phyloP scores from a whole-genome alignment of 2,329 filamentous ascomycete genomes.

The Nothopassalora personata region DNA sequence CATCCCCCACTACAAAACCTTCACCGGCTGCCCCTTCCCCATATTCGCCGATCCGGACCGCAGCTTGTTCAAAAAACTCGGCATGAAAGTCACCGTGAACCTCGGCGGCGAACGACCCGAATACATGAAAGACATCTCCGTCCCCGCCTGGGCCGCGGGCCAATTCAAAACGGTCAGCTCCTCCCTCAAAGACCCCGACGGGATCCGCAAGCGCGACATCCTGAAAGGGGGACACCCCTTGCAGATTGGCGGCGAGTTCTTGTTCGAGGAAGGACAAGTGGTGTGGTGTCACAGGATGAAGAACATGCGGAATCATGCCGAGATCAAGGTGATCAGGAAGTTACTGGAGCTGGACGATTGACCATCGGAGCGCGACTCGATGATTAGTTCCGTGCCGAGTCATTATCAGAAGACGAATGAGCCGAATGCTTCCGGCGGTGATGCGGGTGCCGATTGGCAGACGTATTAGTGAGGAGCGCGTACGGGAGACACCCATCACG shows the following conservation, averaged over 20 bases:
- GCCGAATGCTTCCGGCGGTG: neutral
- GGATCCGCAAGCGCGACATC: conserved; percentile 29
- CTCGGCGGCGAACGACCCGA: conserved; percentile 30
- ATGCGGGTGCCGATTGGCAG: neutral
- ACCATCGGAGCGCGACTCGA: neutral
- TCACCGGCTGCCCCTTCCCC: conserved; percentile 34
- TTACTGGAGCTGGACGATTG: conserved; percentile 35
- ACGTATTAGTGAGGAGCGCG: neutral
- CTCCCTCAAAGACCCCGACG: conserved; percentile 28
- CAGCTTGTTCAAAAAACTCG: conserved; percentile 33
- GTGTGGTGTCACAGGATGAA: conserved; percentile 41
- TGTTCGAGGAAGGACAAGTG: conserved; percentile 38
- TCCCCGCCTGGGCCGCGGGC: conserved; percentile 27
- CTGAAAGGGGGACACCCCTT: conserved; percentile 34
- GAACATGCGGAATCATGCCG: conserved; percentile 35
- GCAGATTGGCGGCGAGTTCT: conserved; percentile 39
- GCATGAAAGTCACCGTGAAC: conserved; percentile 32
- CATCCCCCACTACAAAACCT: conserved; percentile 33
- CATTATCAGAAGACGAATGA: neutral
- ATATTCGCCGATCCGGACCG: conserved; percentile 36
- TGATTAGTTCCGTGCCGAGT: neutral
- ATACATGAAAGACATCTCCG: conserved; percentile 35
- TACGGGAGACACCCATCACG: neutral
- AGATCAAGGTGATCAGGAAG: conserved; percentile 32
- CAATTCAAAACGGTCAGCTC: conserved; percentile 28